Base-by-base conservation (phyloP, 306 rosid species). In the Mimosa bimucronata region DNA sequence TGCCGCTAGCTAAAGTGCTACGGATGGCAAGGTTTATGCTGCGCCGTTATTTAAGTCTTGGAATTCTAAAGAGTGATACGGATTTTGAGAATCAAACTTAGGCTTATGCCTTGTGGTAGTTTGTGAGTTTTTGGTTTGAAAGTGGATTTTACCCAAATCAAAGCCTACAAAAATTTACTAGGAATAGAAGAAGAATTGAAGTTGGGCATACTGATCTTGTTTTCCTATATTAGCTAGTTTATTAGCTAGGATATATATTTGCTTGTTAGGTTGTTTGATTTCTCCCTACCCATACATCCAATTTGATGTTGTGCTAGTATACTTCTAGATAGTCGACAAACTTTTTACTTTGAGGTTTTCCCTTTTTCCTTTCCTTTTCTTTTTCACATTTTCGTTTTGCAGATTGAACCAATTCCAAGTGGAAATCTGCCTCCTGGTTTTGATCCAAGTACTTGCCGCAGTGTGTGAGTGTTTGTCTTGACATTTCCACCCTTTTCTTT, bases 391-490 rank as follows among this genome's bases (percentile, higher is more conserved):
- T 91, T 88, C 77, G 77, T 91, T 92, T 86, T 91, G 97, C 98
- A 95, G 98, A 93, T 95, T 88, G 98, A 95, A 89, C 98, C 98
- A 84, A 90, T 91, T 81, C 97, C 98, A 86, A 95, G 98, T 89
- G 98, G 98, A 88, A 95, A 95, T 90, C 90, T 95, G 87, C 98
- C 98, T 82, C 98, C 98, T 71, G 98, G 98, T 88, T 95, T 94
- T 90, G 98, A 95, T 92, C 98, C 98, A 81, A 95, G 98, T 82
- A 90, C 97, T 86, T 95, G 98, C 97, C 98, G 98, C 94, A 92
- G 98, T 90, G 98, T 95, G 98, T 95, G 94, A 95, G 98, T 94
- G 90, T 85, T 83, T 92, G 92, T 73, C 85, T 83, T 78, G 93
- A 81, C 83, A 53, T 68, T 86, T 87, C 38, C 67, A 7, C 26